phyloP scores from a whole-genome alignment of 202 grass and related monocot genomes.

The Musa balbisiana region DNA sequence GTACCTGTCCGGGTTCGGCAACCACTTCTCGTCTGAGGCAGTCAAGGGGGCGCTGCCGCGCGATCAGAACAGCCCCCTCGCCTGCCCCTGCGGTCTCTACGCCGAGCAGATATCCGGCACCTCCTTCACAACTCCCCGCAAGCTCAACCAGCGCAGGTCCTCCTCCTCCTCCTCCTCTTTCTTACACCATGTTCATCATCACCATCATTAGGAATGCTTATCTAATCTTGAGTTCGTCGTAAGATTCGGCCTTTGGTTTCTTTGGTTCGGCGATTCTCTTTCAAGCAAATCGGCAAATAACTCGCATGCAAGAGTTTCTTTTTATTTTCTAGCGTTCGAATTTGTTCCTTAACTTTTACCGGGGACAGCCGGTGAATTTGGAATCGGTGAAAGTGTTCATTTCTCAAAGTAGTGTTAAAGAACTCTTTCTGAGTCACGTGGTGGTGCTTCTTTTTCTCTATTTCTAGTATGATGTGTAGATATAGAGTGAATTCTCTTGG shows the following conservation, averaged over 20 bases:
- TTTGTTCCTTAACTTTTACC: no score
- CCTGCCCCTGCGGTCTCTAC: conserved; percentile 82
- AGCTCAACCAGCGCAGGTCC: conserved; percentile 65
- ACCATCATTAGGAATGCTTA: not conserved
- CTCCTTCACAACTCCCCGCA: conserved; percentile 78
- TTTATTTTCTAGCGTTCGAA: not conserved
- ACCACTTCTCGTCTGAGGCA: conserved; percentile 72
- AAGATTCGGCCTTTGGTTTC: not conserved
- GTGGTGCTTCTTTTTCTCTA: no score
- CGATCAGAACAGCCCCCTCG: conserved; percentile 67
- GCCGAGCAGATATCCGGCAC: conserved; percentile 98
- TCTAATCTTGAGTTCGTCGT: not conserved
- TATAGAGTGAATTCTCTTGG: no score
- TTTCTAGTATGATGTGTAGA: no score
- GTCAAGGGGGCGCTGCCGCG: conserved; percentile 51
- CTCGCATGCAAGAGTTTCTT: not conserved
- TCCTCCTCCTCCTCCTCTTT: not conserved
- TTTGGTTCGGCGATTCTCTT: not conserved
- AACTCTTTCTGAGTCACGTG: no score
- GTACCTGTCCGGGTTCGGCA: conserved; percentile 73
- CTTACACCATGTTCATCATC: no score
- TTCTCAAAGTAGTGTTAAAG: no score
- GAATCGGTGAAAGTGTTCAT: no score
- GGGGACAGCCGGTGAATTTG: no score
- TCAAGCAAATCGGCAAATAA: not conserved